These are phyloP conservation scores for Reticulomyxa filosa DNA, from an alignment of 78 protist species.

Conservation along the genomic window DNA sequence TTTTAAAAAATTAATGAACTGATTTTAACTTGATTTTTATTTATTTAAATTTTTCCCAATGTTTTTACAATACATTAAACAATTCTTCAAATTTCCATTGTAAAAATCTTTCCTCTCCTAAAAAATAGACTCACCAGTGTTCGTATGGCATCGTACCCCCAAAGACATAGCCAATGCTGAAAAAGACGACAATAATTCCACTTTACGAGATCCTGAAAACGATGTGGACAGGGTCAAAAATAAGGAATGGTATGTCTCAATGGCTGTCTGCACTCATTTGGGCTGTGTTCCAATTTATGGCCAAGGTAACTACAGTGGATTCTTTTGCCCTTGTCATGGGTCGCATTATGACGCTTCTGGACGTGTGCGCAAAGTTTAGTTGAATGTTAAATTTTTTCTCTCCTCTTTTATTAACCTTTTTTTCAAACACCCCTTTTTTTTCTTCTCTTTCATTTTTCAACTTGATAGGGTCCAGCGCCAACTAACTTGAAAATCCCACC, in stretches of 20 bases:
- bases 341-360: slow-evolving; percentile 88
- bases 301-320: slow-evolving; percentile 76
- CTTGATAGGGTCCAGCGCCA: slow-evolving; percentile 25
- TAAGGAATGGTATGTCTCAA: slow-evolving; percentile 50
- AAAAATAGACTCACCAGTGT: too few species aligned
- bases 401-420: too few species aligned
- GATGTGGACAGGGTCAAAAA: not conserved
- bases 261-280: slow-evolving; percentile 90
- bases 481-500: slow-evolving; percentile 13
- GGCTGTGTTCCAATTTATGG: slow-evolving; percentile 82
- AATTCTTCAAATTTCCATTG: too few species aligned
- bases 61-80: too few species aligned
- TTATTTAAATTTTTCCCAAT: too few species aligned
- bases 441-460: too few species aligned
- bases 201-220: slow-evolving; percentile 12
- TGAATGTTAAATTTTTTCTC: too few species aligned
- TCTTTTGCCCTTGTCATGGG: slow-evolving; percentile 96
- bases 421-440: too few species aligned
- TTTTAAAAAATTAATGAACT: too few species aligned
- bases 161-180: slow-evolving; percentile 1
- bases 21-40: too few species aligned
- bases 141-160: not conserved
- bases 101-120: too few species aligned
- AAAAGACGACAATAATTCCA: not conserved
- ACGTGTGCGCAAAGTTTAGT: slow-evolving; percentile 63